Evolutionary conservation across 768 basidiomycete species (phyloP).

Genomic region (Gyrodon lividus): DNA sequence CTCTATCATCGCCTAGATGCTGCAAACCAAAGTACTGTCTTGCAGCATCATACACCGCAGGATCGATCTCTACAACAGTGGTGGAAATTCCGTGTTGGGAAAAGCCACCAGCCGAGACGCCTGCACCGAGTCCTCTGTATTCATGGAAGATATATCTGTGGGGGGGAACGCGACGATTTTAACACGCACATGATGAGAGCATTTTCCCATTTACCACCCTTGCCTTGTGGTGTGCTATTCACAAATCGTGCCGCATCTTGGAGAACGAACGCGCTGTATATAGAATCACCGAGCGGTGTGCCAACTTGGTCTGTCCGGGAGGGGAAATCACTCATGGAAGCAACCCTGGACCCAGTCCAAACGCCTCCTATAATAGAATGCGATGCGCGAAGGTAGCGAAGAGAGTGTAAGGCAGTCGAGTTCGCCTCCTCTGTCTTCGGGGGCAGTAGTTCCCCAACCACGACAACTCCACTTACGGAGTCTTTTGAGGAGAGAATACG

Average conservation of each 20-base stretch:
- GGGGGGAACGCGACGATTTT: slow-evolving; percentile 4
- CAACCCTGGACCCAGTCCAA: slow-evolving; percentile 64
- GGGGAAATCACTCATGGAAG: slow-evolving; percentile 40
- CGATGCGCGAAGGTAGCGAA: slow-evolving; percentile 61
- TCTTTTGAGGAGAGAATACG: slow-evolving; percentile 64
- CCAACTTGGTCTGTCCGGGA: slow-evolving; percentile 52
- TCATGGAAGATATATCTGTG: slow-evolving; percentile 3
- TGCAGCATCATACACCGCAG: slow-evolving; percentile 84
- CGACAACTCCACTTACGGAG: slow-evolving; percentile 77
- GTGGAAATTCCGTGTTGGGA: slow-evolving; percentile 64
- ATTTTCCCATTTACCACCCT: slow-evolving; percentile 41
- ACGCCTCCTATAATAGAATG: slow-evolving; percentile 72
- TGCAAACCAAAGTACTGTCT: slow-evolving; percentile 77
- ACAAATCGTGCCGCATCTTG: slow-evolving; percentile 84
- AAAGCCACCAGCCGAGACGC: slow-evolving; percentile 78
- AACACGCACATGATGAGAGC: slow-evolving; percentile 69
- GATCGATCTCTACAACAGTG: slow-evolving; percentile 92
- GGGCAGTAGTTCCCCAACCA: slow-evolving; percentile 71
- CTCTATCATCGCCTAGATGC: slow-evolving; percentile 52
- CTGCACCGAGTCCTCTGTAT: slow-evolving; percentile 82
- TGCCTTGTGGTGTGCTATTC: slow-evolving; percentile 44
- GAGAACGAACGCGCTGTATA: slow-evolving; percentile 80
- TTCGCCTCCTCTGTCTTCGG: slow-evolving; percentile 31
- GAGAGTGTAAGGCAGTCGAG: slow-evolving; percentile 41
- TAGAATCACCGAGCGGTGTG: slow-evolving; percentile 65